Evolutionary conservation across 1,284 basidiomycete genomes (phyloP), one percentile per base, ranked within the genome.

Genomic region (Leccinum griseonigrum): DNA sequence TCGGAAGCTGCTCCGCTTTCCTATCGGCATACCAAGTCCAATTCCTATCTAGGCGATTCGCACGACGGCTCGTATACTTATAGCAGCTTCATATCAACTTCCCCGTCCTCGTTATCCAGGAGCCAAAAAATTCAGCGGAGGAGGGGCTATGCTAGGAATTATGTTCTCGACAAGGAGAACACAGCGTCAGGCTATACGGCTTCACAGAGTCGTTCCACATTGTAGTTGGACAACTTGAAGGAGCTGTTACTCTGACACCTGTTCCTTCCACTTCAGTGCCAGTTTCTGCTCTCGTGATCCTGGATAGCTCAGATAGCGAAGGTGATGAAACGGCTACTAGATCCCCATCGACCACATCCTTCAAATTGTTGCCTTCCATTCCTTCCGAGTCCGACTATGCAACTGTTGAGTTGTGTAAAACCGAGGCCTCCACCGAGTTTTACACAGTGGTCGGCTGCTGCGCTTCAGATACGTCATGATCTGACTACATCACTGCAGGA

Each of bases 161-260:
- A 66, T 56, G 36, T 65, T 7, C 83, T 81, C 1, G 86, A 88
- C 62, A 86, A 83, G 69, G 87, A 88, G 71, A 87, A 88, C 26
- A 59, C 55, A 2, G 48, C 58, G 1, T 66, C 72, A 1, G 69
- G 74, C 0, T 75, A 74, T 43, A 66, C 72, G 0, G 64, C 63
- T 26, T 74, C 72, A 10, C 71, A 71, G 32, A 75, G 69, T 63
- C 74, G 73, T 6, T 75, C 75, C 11, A 76, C 72, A 4, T 34
- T 76, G 14, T 34, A 72, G 60, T 10, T 76, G 74, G 74, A 75
- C 72, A 4, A 75, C n/a, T n/a, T n/a, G n/a, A n/a, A n/a, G 74
- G 59, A 74, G 72, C 31, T 71, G 71, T 58, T 34, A 73, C 71
- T 14, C 73, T 72, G 2, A 74, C 72, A 2, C 72, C 74, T 1